A percentile compares a stretch with the other conserved stretches of the same genome.
These are phyloP conservation scores for Trametes cingulata DNA, from an alignment of 768 basidiomycete species.

Conservation along the genomic window DNA sequence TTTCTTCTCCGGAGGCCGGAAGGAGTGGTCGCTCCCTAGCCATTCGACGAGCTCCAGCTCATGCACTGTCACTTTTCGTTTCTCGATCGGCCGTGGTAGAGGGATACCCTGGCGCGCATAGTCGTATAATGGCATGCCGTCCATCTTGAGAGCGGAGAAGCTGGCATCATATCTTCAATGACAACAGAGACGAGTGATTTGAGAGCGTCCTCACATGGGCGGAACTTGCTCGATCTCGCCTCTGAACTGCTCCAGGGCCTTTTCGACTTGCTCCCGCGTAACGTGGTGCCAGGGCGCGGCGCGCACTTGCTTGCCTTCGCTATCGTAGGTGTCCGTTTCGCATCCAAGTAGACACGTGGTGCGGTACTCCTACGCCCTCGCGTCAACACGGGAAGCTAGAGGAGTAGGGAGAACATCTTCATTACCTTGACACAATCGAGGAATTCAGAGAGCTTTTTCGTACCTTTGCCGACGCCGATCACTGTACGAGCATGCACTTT, in stretches of 20 bases:
- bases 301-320: slow-evolving; percentile 80
- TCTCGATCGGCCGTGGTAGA: slow-evolving; percentile 91
- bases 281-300: slow-evolving; percentile 82
- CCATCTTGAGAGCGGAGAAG: slow-evolving; percentile 98
- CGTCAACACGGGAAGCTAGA: slow-evolving; percentile 2
- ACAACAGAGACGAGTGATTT: neutral
- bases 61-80: slow-evolving; percentile 80
- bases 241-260: slow-evolving; percentile 66
- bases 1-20: slow-evolving; percentile 71
- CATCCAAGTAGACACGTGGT: slow-evolving; percentile 91
- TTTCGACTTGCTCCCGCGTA: slow-evolving; percentile 73
- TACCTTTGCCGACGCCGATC: slow-evolving; percentile 85
- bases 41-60: slow-evolving; percentile 78
- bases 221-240: slow-evolving; percentile 91
- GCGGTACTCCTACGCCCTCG: slow-evolving; percentile 71
- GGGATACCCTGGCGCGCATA: slow-evolving; percentile 92
- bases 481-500: slow-evolving; percentile 47
- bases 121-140: slow-evolving; percentile 92
- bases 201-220: slow-evolving; percentile 66
- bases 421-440: slow-evolving; percentile 83
- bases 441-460: slow-evolving; percentile 82
- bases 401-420: slow-evolving; percentile 33
- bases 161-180: slow-evolving; percentile 41
- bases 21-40: slow-evolving; percentile 74
- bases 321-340: slow-evolving; percentile 94